Conservation (phyloP, 495 filamentous ascomycete genomes). For the Corynascus novoguineensis region DNA sequence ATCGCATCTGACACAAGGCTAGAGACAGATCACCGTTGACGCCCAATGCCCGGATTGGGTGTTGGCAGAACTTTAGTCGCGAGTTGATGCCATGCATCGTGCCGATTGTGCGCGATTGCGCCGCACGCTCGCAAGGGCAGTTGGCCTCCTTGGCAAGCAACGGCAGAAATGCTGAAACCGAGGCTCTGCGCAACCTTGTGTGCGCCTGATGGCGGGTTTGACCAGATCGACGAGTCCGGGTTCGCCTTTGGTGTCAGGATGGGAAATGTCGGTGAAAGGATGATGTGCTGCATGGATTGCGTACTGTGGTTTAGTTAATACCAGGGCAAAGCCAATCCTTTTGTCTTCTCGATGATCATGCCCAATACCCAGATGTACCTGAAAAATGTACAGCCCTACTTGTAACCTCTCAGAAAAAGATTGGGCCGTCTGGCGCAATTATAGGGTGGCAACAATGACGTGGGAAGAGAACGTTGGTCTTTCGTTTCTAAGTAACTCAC, state of each 20-base stretch:
- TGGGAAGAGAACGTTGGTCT: not conserved
- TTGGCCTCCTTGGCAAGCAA: slow-evolving; percentile 6
- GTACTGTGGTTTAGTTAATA: no score
- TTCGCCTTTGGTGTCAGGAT: not conserved
- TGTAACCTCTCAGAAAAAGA: no score
- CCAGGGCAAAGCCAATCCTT: no score
- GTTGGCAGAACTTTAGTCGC: not conserved
- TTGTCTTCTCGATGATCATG: no score
- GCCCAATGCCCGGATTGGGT: not conserved
- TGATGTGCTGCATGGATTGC: not conserved
- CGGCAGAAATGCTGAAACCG: slow-evolving; percentile 15
- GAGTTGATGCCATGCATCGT: not conserved
- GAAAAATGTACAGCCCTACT: no score
- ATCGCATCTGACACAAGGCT: not conserved
- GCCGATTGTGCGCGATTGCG: slow-evolving; percentile 2
- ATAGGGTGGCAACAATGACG: no score
- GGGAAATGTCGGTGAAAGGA: slow-evolving; percentile 10
- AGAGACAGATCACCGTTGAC: not conserved
- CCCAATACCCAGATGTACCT: no score
- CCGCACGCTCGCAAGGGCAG: not conserved
- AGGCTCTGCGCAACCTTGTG: slow-evolving; percentile 15
- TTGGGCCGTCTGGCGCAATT: no score
- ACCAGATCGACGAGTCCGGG: slow-evolving; percentile 1
- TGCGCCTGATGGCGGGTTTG: not conserved
- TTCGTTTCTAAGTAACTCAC: no score